A percentile compares a stretch with the other conserved stretches of the same genome.
Conservation (phyloP, 2,329 filamentous ascomycete species). For the Fusarium protoensiforme region DNA sequence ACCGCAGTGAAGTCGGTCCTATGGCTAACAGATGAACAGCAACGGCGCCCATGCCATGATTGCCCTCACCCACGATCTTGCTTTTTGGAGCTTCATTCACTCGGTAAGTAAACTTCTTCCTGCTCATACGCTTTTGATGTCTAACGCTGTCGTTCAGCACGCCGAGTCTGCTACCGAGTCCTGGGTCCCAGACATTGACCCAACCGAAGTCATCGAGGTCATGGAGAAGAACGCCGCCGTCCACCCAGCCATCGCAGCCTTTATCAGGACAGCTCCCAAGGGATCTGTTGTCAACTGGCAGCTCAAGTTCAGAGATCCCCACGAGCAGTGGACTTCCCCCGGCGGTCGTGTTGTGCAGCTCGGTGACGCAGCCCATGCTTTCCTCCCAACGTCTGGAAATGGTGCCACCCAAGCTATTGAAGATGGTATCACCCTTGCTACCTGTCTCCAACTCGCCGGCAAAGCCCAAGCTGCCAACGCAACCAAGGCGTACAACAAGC, state of each 20-base stretch:
- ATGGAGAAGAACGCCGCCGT: slow-evolving; percentile 32
- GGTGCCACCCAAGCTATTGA: slow-evolving; percentile 27
- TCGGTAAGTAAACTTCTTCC: background rate
- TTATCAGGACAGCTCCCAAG: slow-evolving; percentile 27
- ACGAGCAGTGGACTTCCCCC: slow-evolving; percentile 30
- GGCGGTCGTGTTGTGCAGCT: slow-evolving; percentile 27
- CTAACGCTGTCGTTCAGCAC: background rate
- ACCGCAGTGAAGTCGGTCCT: no score
- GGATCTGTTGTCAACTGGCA: slow-evolving; percentile 32
- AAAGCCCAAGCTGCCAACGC: slow-evolving; percentile 23
- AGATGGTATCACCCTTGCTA: slow-evolving; percentile 27
- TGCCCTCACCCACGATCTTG: slow-evolving; percentile 12
- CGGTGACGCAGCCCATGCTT: slow-evolving; percentile 26
- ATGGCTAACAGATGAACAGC: background rate
- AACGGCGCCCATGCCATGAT: slow-evolving; percentile 31
- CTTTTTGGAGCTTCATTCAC: slow-evolving; percentile 32
- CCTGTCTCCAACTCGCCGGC: slow-evolving; percentile 9
- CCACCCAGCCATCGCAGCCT: slow-evolving; percentile 19
- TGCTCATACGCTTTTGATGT: rapidly evolving
- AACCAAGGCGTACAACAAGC: slow-evolving; percentile 16
- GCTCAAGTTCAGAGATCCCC: slow-evolving; percentile 29
- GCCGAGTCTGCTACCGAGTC: slow-evolving; percentile 25
- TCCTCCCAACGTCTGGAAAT: slow-evolving; percentile 24
- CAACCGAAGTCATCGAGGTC: slow-evolving; percentile 16
- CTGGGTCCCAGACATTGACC: slow-evolving; percentile 24